Percentiles rank a stretch among this genome's conserved stretches.
phyloP scores from a whole-genome alignment of 345 rosid species.

The Bretschneidera sinensis region DNA sequence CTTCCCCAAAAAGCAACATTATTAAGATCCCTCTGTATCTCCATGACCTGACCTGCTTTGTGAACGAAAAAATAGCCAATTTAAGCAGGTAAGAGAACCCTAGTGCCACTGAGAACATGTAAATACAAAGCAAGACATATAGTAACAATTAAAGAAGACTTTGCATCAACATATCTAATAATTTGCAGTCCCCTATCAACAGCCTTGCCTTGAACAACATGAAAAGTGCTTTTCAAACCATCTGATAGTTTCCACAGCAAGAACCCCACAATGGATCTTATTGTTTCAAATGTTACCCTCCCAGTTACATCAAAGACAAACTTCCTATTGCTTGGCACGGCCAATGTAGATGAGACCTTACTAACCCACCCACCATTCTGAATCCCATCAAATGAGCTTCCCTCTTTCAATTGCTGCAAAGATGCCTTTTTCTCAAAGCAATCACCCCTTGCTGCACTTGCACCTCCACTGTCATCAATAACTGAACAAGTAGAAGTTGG shows the following conservation, averaged over 20 bases:
- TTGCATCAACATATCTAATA: slow-evolving; percentile 56
- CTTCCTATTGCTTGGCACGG: slow-evolving; percentile 68
- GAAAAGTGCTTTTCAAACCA: slow-evolving; percentile 44
- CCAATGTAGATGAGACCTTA: slow-evolving; percentile 49
- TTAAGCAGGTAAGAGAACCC: slow-evolving; percentile 46
- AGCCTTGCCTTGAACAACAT: slow-evolving; percentile 49
- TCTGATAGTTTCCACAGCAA: slow-evolving; percentile 60
- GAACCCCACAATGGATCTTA: slow-evolving; percentile 56
- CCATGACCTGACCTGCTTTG: slow-evolving; percentile 3
- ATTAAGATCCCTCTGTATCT: slow-evolving; percentile 10
- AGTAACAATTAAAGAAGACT: slow-evolving; percentile 67
- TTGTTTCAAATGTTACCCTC: slow-evolving; percentile 71
- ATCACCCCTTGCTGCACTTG: slow-evolving; percentile 8
- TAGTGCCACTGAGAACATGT: slow-evolving; percentile 47
- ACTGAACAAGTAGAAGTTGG: slow-evolving; percentile 21
- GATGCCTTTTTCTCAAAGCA: slow-evolving; percentile 20
- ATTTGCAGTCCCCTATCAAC: slow-evolving; percentile 62
- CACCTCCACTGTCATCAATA: slow-evolving; percentile 27
- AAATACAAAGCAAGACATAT: slow-evolving; percentile 75
- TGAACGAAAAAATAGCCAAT: slow-evolving; percentile 1
- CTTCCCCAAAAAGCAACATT: slow-evolving; percentile 1
- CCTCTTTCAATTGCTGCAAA: slow-evolving; percentile 19
- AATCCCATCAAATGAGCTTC: slow-evolving; percentile 26
- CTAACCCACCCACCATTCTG: slow-evolving; percentile 47
- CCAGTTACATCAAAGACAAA: slow-evolving; percentile 92